A percentile compares a stretch with the other conserved stretches of the same genome.
These are phyloP conservation scores for Omphalotus guepiniiformis DNA, from an alignment of 768 basidiomycete species.

Conservation along the genomic window DNA sequence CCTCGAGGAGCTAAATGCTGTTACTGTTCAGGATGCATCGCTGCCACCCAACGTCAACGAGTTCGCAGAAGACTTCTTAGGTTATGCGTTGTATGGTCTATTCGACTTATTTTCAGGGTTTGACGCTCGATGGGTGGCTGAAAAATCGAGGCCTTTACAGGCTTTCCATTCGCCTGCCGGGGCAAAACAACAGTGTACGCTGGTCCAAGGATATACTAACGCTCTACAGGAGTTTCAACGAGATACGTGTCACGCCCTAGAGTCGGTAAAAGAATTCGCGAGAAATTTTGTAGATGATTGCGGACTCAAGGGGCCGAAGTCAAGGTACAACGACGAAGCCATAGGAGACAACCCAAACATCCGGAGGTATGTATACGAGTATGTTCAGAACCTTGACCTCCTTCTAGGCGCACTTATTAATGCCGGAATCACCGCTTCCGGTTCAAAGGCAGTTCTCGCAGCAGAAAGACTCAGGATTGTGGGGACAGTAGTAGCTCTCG, in stretches of 20 bases:
- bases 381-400: conserved; percentile 10
- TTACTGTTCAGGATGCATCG: not conserved
- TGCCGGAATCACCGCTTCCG: not conserved
- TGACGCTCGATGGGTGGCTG: conserved; percentile 1
- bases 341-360: conserved; percentile 23
- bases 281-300: conserved; percentile 10
- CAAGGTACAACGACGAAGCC: conserved; percentile 17
- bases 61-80: conserved; percentile 2
- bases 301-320: conserved; percentile 17
- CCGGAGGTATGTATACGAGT: conserved; percentile 26
- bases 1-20: not conserved
- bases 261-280: not conserved
- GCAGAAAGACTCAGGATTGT: not conserved
- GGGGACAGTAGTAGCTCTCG: not conserved
- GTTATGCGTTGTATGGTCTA: not conserved
- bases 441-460: not conserved
- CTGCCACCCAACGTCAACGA: not conserved
- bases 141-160: conserved; percentile 3
- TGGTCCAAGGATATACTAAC: conserved; percentile 12
- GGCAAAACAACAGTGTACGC: conserved; percentile 9
- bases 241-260: not conserved
- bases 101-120: conserved; percentile 1
- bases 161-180: conserved; percentile 10
- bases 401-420: not conserved
- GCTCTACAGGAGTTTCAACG: conserved; percentile 6